Percentiles rank a stretch among this genome's conserved stretches.
phyloP scores from a whole-genome alignment of 768 basidiomycete species.

The Pleurotus cornucopiae region DNA sequence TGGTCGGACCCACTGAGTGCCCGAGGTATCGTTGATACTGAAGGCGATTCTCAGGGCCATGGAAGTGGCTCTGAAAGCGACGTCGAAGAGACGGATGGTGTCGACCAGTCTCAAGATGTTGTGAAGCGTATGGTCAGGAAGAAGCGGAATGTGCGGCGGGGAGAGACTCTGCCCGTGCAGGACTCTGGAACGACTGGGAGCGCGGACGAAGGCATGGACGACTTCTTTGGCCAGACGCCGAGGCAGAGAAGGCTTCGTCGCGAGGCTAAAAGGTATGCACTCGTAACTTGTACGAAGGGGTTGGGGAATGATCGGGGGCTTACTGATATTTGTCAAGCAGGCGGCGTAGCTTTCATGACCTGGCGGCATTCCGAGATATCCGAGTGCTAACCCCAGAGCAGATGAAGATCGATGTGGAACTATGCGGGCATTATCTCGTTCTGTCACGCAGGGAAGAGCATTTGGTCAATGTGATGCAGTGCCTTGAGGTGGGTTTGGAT shows the following conservation, averaged over 20 bases:
- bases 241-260: conserved; percentile 3
- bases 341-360: conserved; percentile 66
- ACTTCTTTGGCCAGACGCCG: background rate
- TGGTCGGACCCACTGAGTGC: conserved; percentile 27
- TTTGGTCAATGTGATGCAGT: conserved; percentile 57
- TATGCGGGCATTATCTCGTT: conserved; percentile 70
- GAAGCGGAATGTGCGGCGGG: background rate
- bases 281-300: background rate
- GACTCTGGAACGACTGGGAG: background rate
- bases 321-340: conserved; percentile 18
- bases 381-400: conserved; percentile 51
- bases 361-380: conserved; percentile 42
- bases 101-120: background rate
- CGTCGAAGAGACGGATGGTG: conserved; percentile 1
- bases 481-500: conserved; percentile 43
- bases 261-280: conserved; percentile 23
- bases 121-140: background rate
- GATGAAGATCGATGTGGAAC: conserved; percentile 77
- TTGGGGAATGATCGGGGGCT: conserved; percentile 2
- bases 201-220: conserved; percentile 5
- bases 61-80: conserved; percentile 3
- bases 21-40: background rate
- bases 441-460: conserved; percentile 67
- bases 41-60: background rate
- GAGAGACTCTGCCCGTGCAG: background rate